phyloP scores from a whole-genome alignment of 306 rosid species.

The Rosa multiflora region DNA sequence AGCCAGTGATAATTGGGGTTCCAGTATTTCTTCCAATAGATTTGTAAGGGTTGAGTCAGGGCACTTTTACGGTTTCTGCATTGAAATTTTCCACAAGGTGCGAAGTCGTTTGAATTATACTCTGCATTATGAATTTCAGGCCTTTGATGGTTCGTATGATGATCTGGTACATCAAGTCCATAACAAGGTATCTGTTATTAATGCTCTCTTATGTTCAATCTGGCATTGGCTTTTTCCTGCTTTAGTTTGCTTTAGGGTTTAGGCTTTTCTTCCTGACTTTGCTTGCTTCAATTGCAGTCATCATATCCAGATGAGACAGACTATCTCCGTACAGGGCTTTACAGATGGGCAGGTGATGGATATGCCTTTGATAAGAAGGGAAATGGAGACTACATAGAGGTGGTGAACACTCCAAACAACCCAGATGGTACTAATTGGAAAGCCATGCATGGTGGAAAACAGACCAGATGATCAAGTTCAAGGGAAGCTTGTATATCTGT shows the following conservation, averaged over 20 bases:
- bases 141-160: too few species aligned
- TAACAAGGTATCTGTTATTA: too few species aligned
- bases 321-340: constrained; percentile 41
- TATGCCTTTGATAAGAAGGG: constrained; percentile 29
- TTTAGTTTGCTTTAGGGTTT: too few species aligned
- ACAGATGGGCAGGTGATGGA: constrained; percentile 82
- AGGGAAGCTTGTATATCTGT: constrained; percentile 30
- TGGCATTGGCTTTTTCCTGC: too few species aligned
- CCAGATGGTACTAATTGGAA: constrained; percentile 61
- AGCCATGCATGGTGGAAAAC: constrained; percentile 31
- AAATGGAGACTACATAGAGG: constrained; percentile 64
- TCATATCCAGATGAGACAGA: constrained; percentile 51
- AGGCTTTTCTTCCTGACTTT: not conserved
- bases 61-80: too few species aligned
- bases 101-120: too few species aligned
- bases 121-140: too few species aligned
- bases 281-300: constrained; percentile 33
- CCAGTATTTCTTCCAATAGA: constrained; percentile 55
- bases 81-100: too few species aligned
- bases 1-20: constrained; percentile 56
- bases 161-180: too few species aligned
- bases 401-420: constrained; percentile 73
- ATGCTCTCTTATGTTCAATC: too few species aligned
- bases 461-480: constrained; percentile 25
- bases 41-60: constrained; percentile 49